Evolutionary conservation across 2,329 filamentous ascomycete species (phyloP).

Genomic region (Trichoderma sp.): DNA sequence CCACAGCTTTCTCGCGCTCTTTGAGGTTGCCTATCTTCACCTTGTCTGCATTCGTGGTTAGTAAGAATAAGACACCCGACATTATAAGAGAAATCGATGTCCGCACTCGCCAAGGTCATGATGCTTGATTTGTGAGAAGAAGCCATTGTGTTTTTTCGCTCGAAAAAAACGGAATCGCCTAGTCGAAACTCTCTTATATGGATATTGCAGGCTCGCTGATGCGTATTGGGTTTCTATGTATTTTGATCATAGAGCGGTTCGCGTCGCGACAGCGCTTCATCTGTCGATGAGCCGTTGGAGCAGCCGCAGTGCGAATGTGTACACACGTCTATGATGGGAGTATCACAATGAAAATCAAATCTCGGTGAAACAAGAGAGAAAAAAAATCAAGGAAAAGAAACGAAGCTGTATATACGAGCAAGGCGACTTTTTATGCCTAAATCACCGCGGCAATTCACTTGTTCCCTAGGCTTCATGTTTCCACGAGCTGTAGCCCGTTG

Average conservation of each 20-base stretch:
- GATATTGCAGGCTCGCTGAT: neutral
- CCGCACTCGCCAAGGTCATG: conserved; percentile 35
- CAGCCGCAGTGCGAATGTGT: neutral
- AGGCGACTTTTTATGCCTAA: neutral
- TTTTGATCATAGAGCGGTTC: neutral
- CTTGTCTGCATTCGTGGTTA: conserved; percentile 28
- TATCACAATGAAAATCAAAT: neutral
- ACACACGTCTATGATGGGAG: neutral
- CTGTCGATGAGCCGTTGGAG: neutral
- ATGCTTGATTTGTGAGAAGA: conserved; percentile 34
- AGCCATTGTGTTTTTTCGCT: conserved; percentile 27
- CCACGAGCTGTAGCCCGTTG: conserved; percentile 1
- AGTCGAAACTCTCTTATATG: neutral
- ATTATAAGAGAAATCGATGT: neutral
- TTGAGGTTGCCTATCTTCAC: conserved; percentile 36
- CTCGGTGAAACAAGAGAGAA: neutral
- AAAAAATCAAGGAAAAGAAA: neutral
- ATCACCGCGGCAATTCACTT: neutral
- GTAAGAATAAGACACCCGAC: neutral
- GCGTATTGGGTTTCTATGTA: neutral
- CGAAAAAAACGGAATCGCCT: neutral
- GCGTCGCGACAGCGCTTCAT: conserved; percentile 1
- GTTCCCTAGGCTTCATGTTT: neutral
- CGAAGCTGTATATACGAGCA: neutral
- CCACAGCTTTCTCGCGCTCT: conserved; percentile 40